phyloP scores from a whole-genome alignment of 2,329 filamentous ascomycete species.

The Nigrospora sphaerica region DNA sequence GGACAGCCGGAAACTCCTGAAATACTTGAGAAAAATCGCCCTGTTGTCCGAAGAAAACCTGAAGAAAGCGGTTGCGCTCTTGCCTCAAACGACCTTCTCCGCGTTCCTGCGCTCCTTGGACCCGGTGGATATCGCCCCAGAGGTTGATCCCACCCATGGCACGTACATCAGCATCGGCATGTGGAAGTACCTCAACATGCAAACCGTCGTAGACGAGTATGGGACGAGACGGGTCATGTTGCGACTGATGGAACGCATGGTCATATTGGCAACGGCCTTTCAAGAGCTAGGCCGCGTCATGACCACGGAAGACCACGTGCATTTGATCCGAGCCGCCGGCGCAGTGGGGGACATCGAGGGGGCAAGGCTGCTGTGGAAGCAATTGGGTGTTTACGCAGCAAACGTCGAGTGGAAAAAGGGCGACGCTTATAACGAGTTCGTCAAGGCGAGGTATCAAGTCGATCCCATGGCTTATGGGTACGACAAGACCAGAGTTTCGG shows the following conservation, averaged over 20 bases:
- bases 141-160: constrained; percentile 40
- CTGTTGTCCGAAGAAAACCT: constrained; percentile 15
- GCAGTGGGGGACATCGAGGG: constrained; percentile 29
- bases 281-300: constrained; percentile 17
- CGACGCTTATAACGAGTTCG: constrained; percentile 33
- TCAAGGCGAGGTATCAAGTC: constrained; percentile 39
- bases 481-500: constrained; percentile 29
- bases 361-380: constrained; percentile 27
- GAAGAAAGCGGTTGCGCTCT: constrained; percentile 20
- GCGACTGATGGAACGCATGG: constrained; percentile 26
- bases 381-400: constrained; percentile 14
- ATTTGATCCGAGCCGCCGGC: constrained; percentile 39
- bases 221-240: constrained; percentile 37
- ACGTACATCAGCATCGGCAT: constrained; percentile 30
- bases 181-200: constrained; percentile 29
- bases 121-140: constrained; percentile 40
- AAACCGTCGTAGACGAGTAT: constrained; percentile 30
- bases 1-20: constrained; percentile 13
- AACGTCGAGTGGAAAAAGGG: constrained; percentile 13
- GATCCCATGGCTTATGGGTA: constrained; percentile 39
- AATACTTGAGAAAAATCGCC: constrained; percentile 10
- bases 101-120: constrained; percentile 58
- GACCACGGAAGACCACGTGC: constrained; percentile 32
- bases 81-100: constrained; percentile 53
- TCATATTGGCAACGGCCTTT: constrained; percentile 26